A percentile compares a stretch with the other conserved stretches of the same genome.
These are phyloP conservation scores for Prunus fruticosa DNA, from an alignment of 306 rosid genomes.

Conservation along the genomic window DNA sequence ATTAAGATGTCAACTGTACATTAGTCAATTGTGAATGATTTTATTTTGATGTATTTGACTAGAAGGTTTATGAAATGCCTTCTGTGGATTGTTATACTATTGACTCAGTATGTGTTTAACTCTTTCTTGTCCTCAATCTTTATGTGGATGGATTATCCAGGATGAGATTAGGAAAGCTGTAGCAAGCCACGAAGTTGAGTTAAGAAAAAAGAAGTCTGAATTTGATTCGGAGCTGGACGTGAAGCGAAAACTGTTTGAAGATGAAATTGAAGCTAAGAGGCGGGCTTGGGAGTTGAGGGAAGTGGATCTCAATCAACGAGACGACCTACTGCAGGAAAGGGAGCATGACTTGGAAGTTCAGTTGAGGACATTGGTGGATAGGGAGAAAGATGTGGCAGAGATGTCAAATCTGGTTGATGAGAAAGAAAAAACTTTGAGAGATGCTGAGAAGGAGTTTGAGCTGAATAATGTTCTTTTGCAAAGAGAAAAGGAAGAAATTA, in stretches of 20 bases:
- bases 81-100: background rate
- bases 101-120: background rate
- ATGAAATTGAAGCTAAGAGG: conserved; percentile 77
- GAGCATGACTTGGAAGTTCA: conserved; percentile 74
- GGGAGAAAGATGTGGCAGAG: conserved; percentile 73
- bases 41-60: background rate
- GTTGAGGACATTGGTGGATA: conserved; percentile 54
- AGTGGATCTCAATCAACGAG: conserved; percentile 81
- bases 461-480: conserved; percentile 52
- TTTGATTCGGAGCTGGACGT: conserved; percentile 72
- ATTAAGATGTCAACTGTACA: background rate
- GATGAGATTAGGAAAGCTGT: conserved; percentile 57
- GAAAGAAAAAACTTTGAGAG: conserved; percentile 50
- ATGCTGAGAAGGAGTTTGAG: conserved; percentile 62
- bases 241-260: conserved; percentile 60
- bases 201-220: conserved; percentile 52
- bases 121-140: background rate
- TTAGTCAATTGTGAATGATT: conserved; percentile 14
- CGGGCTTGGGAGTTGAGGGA: conserved; percentile 98
- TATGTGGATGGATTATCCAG: conserved; percentile 44
- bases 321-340: conserved; percentile 63
- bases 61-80: background rate
- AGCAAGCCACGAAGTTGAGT: conserved; percentile 59
- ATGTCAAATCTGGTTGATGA: conserved; percentile 52
- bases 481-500: conserved; percentile 63